A percentile compares a stretch with the other conserved stretches of the same genome.
Conservation (phyloP, 2,329 filamentous ascomycete species). For the Rutstroemia sp. region DNA sequence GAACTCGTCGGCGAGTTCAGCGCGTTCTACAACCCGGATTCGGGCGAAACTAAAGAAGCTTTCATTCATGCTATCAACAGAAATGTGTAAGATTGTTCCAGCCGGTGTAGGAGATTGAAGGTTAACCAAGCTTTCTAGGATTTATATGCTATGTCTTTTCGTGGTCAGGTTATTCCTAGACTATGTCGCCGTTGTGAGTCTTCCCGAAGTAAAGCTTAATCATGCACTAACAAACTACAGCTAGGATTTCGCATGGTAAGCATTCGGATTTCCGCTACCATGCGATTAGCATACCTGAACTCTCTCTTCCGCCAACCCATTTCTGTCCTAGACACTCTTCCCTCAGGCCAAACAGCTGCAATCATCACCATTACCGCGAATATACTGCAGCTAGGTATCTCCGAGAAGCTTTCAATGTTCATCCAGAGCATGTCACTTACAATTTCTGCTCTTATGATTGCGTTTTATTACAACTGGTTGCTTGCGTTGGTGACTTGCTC, state of each 20-base stretch:
- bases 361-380: constrained; percentile 61
- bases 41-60: constrained; percentile 34
- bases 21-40: constrained; percentile 41
- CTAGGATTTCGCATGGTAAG: constrained; percentile 50
- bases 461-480: constrained; percentile 49
- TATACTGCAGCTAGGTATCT: constrained; percentile 53
- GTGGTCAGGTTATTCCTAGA: constrained; percentile 45
- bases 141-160: constrained; percentile 53
- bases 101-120: constrained; percentile 9
- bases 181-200: constrained; percentile 45
- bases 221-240: constrained; percentile 7
- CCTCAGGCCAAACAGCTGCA: constrained; percentile 50
- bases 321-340: constrained; percentile 60
- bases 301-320: constrained; percentile 57
- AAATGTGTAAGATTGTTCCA: constrained; percentile 20
- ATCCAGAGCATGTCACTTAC: constrained; percentile 49
- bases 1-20: constrained; percentile 35
- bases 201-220: neutral
- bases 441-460: constrained; percentile 43
- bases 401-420: constrained; percentile 51
- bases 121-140: constrained; percentile 32
- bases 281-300: constrained; percentile 57
- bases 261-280: constrained; percentile 50
- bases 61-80: constrained; percentile 44
- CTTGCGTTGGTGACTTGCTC: constrained; percentile 50